A percentile compares a stretch with the other conserved stretches of the same genome.
phyloP scores from a whole-genome alignment of 1,284 basidiomycete genomes.

The Nidula niveotomentosa region DNA sequence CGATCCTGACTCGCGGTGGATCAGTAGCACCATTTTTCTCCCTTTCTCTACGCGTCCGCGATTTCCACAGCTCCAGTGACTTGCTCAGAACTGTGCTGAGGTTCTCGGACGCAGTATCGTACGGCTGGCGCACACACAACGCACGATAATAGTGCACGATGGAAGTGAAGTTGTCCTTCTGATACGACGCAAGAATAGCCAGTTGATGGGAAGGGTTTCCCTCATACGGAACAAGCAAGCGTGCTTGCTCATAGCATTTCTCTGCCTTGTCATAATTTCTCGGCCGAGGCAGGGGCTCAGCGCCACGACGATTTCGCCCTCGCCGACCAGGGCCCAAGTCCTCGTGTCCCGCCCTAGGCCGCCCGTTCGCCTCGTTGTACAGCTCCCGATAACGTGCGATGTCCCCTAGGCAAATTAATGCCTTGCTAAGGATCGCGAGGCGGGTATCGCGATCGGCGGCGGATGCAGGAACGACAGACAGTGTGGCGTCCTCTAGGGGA shows the following conservation, averaged over 20 bases:
- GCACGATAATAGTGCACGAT: slow-evolving; percentile 91
- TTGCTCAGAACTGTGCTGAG: slow-evolving; percentile 72
- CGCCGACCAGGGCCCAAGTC: slow-evolving; percentile 41
- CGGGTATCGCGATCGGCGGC: slow-evolving; percentile 58
- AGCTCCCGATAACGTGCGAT: slow-evolving; percentile 92
- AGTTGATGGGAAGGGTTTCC: slow-evolving; percentile 95
- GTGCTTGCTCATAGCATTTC: slow-evolving; percentile 84
- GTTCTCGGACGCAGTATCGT: slow-evolving; percentile 87
- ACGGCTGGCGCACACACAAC: slow-evolving; percentile 83
- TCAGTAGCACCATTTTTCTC: slow-evolving; percentile 30
- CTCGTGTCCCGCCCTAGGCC: slow-evolving; percentile 65
- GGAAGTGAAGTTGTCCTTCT: slow-evolving; percentile 79
- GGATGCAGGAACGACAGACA: slow-evolving; percentile 37
- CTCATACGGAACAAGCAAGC: slow-evolving; percentile 74
- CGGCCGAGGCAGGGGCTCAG: slow-evolving; percentile 43
- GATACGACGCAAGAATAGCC: slow-evolving; percentile 87
- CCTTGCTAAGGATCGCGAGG: slow-evolving; percentile 80
- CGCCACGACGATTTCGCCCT: slow-evolving; percentile 39
- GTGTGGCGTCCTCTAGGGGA: slow-evolving; percentile 45
- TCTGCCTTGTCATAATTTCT: slow-evolving; percentile 77
- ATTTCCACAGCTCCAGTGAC: slow-evolving; percentile 59
- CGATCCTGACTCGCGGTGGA: slow-evolving; percentile 44
- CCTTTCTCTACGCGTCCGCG: slow-evolving; percentile 35
- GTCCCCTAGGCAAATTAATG: slow-evolving; percentile 91
- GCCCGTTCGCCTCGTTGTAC: slow-evolving; percentile 73